phyloP scores from a whole-genome alignment of 2,329 filamentous ascomycete genomes.

The Penicillium sp. region DNA sequence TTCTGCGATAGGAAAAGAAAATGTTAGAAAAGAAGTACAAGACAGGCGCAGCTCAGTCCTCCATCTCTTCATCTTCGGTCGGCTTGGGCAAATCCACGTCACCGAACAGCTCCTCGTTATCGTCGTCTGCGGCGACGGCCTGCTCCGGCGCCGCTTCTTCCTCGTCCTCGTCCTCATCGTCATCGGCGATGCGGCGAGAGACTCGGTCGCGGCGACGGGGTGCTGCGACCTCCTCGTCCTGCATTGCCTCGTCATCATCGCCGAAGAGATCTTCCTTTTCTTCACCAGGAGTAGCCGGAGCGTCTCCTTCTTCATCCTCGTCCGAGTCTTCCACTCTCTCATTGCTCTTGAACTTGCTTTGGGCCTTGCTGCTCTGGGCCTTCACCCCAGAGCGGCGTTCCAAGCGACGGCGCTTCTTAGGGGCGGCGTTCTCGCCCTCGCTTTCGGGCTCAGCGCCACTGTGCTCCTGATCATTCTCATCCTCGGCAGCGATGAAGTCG shows the following conservation, averaged over 20 bases:
- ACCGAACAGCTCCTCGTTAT: constrained; percentile 40
- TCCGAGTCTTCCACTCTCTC: constrained; percentile 81
- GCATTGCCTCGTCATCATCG: constrained; percentile 44
- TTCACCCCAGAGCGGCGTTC: constrained; percentile 52
- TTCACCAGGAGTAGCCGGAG: constrained; percentile 24
- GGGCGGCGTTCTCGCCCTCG: constrained; percentile 35
- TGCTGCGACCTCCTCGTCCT: constrained; percentile 36
- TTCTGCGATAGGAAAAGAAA: constrained; percentile 5
- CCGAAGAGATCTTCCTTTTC: constrained; percentile 31
- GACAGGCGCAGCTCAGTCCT: constrained; percentile 24
- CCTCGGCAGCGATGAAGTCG: constrained; percentile 36
- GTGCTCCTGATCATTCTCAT: constrained; percentile 45
- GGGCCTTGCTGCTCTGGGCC: constrained; percentile 25
- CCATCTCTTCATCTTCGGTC: constrained; percentile 36
- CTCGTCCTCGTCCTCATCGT: constrained; percentile 50
- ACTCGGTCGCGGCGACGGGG: constrained; percentile 36
- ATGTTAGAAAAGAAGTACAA: constrained; percentile 8
- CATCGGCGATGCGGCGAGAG: constrained; percentile 37
- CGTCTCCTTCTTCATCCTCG: constrained; percentile 43
- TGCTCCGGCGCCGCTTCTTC: constrained; percentile 51
- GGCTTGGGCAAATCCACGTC: constrained; percentile 27
- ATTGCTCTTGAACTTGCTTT: constrained; percentile 76
- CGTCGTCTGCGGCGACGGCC: constrained; percentile 32
- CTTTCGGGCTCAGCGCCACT: constrained; percentile 35
- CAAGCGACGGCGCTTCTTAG: constrained; percentile 61